Conservation (phyloP, 2,329 filamentous ascomycete species). For the Phyllosticta capitalensis region DNA sequence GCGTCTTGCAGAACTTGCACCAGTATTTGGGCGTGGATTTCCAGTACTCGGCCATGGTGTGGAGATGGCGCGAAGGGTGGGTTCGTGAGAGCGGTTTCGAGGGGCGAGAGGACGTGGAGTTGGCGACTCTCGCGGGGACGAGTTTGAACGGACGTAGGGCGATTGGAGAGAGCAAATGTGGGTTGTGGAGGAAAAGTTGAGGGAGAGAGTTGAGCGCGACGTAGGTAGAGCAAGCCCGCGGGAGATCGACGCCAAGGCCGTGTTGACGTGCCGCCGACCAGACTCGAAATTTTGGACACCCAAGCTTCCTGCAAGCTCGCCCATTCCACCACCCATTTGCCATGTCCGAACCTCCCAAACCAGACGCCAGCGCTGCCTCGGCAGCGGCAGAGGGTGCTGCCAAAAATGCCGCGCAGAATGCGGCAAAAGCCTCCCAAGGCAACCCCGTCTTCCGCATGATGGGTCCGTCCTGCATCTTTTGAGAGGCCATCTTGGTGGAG, state of each 20-base stretch:
- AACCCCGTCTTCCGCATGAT: constrained; percentile 32
- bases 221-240: neutral
- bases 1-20: constrained; percentile 94
- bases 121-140: too few species aligned
- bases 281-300: neutral
- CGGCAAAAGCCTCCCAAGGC: neutral
- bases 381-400: neutral
- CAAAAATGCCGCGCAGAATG: neutral
- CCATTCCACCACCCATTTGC: neutral
- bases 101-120: neutral
- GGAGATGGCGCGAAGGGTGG: neutral
- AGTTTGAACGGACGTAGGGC: too few species aligned
- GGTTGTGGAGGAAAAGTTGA: neutral
- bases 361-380: constrained; percentile 1
- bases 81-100: neutral
- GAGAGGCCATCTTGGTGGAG: constrained; percentile 12
- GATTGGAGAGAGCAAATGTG: too few species aligned
- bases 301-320: neutral
- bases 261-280: neutral
- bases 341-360: neutral
- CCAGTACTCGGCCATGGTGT: constrained; percentile 89
- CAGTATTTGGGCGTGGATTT: constrained; percentile 96
- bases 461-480: too few species aligned
- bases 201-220: neutral
- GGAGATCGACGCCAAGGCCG: neutral